Evolutionary conservation across 129 eudicot species (phyloP).

Genomic region (Centella asiatica): DNA sequence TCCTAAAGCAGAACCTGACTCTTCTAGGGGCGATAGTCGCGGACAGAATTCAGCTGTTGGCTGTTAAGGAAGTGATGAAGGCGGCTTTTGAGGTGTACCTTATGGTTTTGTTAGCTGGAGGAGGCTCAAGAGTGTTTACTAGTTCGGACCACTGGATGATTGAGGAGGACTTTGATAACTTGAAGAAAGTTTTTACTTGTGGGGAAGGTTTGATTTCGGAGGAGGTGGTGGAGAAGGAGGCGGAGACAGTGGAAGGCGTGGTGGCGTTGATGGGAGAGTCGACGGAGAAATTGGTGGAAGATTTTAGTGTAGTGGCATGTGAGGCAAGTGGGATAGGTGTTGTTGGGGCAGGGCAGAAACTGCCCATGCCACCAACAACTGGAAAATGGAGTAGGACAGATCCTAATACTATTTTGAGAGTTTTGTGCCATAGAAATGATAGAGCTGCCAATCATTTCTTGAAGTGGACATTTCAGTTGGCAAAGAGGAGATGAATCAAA

Average conservation of each 20-base stretch:
- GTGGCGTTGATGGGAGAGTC: slow-evolving; percentile 63
- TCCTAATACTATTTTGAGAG: slow-evolving; percentile 79
- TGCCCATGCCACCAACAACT: slow-evolving; percentile 89
- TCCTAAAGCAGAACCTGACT: slow-evolving; percentile 45
- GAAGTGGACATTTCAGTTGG: slow-evolving; percentile 74
- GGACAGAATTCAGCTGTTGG: slow-evolving; percentile 57
- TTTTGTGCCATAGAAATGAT: slow-evolving; percentile 77
- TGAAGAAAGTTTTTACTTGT: slow-evolving; percentile 49
- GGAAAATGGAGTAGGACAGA: slow-evolving; percentile 79
- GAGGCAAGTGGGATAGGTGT: slow-evolving; percentile 66
- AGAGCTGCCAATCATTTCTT: slow-evolving; percentile 54
- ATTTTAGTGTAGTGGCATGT: slow-evolving; percentile 55
- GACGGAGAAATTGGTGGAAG: slow-evolving; percentile 66
- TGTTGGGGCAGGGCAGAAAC: slow-evolving; percentile 39
- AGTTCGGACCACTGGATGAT: slow-evolving; percentile 48
- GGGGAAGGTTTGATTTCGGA: slow-evolving; percentile 50
- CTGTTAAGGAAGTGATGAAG: slow-evolving; percentile 50
- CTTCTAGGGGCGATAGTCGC: slow-evolving; percentile 45
- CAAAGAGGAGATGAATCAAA: slow-evolving; percentile 46
- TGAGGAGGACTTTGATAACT: slow-evolving; percentile 61
- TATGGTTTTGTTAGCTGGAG: slow-evolving; percentile 57
- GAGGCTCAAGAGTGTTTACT: slow-evolving; percentile 27
- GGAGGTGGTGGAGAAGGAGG: slow-evolving; percentile 56
- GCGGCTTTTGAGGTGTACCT: slow-evolving; percentile 52
- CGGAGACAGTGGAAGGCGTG: slow-evolving; percentile 65